Percentiles rank a stretch among this genome's conserved stretches.
Evolutionary conservation across 2,329 filamentous ascomycete genomes (phyloP).

Genomic region (Trichoderma sp.): DNA sequence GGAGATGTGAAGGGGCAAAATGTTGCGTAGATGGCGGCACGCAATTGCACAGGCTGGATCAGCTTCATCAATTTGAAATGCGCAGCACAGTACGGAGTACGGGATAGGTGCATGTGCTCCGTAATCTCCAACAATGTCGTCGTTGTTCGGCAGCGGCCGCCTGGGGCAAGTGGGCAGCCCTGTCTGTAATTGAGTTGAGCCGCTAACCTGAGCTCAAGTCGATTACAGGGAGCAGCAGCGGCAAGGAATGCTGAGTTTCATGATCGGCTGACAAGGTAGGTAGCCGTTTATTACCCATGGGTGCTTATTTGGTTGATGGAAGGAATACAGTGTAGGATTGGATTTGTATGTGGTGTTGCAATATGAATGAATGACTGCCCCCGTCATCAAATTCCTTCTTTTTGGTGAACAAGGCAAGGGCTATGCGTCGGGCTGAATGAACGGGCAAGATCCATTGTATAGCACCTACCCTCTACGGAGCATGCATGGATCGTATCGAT

Average conservation of each 20-base stretch:
- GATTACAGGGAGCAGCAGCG: not conserved
- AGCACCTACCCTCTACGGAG: not conserved
- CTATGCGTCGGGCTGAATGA: not conserved
- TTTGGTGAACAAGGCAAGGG: not conserved
- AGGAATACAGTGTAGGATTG: not conserved
- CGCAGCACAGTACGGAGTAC: not conserved
- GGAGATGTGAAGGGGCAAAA: not conserved
- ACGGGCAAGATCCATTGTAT: not conserved
- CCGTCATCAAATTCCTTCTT: not conserved
- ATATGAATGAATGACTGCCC: not conserved
- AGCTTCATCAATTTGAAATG: not conserved
- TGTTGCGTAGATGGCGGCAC: not conserved
- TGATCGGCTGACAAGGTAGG: not conserved
- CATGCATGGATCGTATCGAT: not conserved
- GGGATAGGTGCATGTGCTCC: not conserved
- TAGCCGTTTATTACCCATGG: not conserved
- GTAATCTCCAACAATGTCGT: not conserved
- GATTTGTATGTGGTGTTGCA: not conserved
- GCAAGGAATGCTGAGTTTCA: not conserved
- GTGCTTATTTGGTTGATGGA: not conserved
- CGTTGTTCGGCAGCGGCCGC: not conserved
- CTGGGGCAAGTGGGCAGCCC: not conserved
- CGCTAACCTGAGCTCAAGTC: not conserved
- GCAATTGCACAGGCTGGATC: not conserved
- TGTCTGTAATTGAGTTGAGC: not conserved